phyloP scores from a whole-genome alignment of 2,329 filamentous ascomycete species.

The Cercospora zeina region DNA sequence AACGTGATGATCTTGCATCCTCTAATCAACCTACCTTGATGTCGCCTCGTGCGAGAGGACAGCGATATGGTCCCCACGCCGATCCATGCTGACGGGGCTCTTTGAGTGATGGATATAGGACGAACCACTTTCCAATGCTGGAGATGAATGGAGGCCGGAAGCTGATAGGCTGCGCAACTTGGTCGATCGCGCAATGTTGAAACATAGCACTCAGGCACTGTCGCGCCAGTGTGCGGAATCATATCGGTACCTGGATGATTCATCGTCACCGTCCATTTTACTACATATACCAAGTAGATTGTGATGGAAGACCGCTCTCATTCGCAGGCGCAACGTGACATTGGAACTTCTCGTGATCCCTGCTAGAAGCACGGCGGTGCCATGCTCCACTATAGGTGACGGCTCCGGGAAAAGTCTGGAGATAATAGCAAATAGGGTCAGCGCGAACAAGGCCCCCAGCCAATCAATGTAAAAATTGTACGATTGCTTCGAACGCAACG shows the following conservation, averaged over 20 bases:
- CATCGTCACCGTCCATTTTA: slow-evolving; percentile 8
- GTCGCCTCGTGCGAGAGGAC: slow-evolving; percentile 3
- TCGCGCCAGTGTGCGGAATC: slow-evolving; percentile 16
- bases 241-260: slow-evolving; percentile 12
- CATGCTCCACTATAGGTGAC: not conserved
- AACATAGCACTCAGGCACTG: slow-evolving; percentile 19
- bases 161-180: slow-evolving; percentile 12
- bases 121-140: slow-evolving; percentile 13
- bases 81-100: slow-evolving; percentile 7
- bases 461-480: slow-evolving; percentile 1
- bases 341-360: slow-evolving; percentile 4
- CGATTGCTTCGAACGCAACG: slow-evolving; percentile 2
- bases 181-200: slow-evolving; percentile 13
- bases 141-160: slow-evolving; percentile 1
- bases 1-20: slow-evolving; percentile 9
- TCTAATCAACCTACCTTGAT: slow-evolving; percentile 1
- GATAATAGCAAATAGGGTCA: not conserved
- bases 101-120: slow-evolving; percentile 7
- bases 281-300: not conserved
- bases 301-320: not conserved
- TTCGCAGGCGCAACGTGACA: slow-evolving; percentile 4
- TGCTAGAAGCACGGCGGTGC: not conserved
- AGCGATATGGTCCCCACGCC: slow-evolving; percentile 7
- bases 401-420: slow-evolving; percentile 15
- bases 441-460: not conserved